phyloP scores from a whole-genome alignment of 805 yeast genomes.

The Wickerhamomyces ciferrii region DNA sequence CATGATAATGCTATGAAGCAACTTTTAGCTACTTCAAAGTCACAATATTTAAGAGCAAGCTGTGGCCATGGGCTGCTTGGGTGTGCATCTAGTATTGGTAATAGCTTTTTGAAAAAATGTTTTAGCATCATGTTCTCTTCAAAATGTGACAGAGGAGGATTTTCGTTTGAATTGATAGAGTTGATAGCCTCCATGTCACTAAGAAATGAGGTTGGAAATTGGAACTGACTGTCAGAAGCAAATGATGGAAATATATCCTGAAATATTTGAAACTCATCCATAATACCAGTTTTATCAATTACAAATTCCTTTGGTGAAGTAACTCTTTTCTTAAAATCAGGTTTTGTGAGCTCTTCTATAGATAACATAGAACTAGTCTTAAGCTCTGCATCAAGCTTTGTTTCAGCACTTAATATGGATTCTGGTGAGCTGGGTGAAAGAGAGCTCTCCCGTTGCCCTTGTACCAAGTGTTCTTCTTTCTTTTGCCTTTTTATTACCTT shows the following conservation, averaged over 20 bases:
- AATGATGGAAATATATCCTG: constrained; percentile 22
- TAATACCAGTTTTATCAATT: constrained; percentile 5
- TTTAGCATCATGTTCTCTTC: constrained; percentile 52
- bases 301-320: neutral
- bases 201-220: constrained; percentile 7
- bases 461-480: neutral
- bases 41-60: constrained; percentile 50
- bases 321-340: neutral
- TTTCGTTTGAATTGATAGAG: neutral
- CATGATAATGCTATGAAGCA: constrained; percentile 54
- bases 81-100: constrained; percentile 52
- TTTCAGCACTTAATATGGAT: neutral
- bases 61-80: constrained; percentile 62
- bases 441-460: too few species aligned
- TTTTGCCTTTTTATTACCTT: neutral
- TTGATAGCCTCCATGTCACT: constrained; percentile 4
- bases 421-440: too few species aligned
- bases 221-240: constrained; percentile 9
- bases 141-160: constrained; percentile 24
- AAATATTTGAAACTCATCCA: constrained; percentile 20
- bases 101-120: constrained; percentile 48
- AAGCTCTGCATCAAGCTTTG: neutral
- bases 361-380: neutral
- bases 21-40: constrained; percentile 50
- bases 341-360: neutral